Conservation (phyloP, 345 rosid species). For the Populus ilicifolia region DNA sequence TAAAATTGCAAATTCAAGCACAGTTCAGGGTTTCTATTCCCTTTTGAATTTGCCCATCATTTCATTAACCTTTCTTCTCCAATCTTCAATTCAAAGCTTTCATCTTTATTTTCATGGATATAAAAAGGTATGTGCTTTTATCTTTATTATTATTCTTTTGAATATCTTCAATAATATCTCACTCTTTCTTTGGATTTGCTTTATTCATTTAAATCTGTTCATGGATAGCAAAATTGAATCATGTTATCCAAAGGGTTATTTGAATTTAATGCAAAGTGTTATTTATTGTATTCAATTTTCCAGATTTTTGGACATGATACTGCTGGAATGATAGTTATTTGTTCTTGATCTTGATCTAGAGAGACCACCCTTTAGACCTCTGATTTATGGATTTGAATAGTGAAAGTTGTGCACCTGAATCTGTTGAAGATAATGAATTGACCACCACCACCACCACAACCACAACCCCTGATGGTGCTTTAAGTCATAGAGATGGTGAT, state of each 20-base stretch:
- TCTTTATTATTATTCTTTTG: background rate
- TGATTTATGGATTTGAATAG: constrained; percentile 42
- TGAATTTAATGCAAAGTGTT: constrained; percentile 9
- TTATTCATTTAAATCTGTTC: background rate
- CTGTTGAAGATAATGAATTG: constrained; percentile 50
- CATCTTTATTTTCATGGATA: constrained; percentile 12
- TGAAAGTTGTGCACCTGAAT: constrained; percentile 41
- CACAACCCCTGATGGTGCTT: background rate
- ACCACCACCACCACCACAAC: background rate
- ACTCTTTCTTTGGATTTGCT: constrained; percentile 10
- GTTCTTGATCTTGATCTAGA: constrained; percentile 55
- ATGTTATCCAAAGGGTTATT: background rate
- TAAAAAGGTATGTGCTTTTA: constrained; percentile 38
- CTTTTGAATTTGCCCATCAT: constrained; percentile 22
- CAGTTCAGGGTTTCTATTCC: constrained; percentile 39
- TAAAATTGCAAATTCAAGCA: constrained; percentile 34
- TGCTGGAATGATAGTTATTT: constrained; percentile 52
- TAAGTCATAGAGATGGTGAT: background rate
- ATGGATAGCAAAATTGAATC: background rate
- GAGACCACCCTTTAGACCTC: background rate
- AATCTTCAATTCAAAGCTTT: constrained; percentile 27
- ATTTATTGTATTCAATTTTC: background rate
- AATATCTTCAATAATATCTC: constrained; percentile 1
- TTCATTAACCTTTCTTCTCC: background rate
- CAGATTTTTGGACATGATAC: constrained; percentile 31